Evolutionary conservation across 306 rosid species (phyloP), one percentile per base, ranked within the genome.

Genomic region (Vicia sativa): DNA sequence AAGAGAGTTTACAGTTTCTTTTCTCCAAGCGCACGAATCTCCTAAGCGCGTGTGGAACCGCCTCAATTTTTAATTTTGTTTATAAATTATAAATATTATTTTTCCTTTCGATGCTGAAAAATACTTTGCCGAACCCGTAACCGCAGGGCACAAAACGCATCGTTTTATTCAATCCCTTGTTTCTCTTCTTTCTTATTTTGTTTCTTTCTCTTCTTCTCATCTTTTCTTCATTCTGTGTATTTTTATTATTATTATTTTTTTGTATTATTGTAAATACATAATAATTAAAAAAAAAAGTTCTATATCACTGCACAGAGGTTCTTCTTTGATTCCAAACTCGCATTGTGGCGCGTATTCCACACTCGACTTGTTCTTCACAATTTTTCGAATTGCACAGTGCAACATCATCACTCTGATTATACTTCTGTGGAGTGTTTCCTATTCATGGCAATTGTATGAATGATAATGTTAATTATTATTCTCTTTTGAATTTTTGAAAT

Each of bases 131-230:
- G 72, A 58, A 39, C 45, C 72, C 62, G 43, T 55, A 41, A 12
- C 75, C 70, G 53, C 45, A 71, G 65, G 78, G 38, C 13, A 50
- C 57, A 76, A 87, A 91, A 88, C 92, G 89, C 86, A 6, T 38
- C 91, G 84, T 81, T 29, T 72, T 77, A 73, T 67, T 70, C 78
- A 46, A 74, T 65, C 77, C 62, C 58, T 56, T 54, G n/a, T 48
- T 52, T 54, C 16, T 21, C 34, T 12, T 4, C 16, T 21, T 6
- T 55, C 49, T 13, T 15, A 50, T 45, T 52, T 35, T 52, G 38
- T 1, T 34, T 34, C 38, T 34, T 7, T 34, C 9, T 34, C 43
- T 37, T 8, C 23, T 65, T 35, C 37, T 15, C n/a, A n/a, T 56
- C 70, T 68, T 14, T 49, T 50, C 73, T 38, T 58, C 69, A 2